Evolutionary conservation across 108 stramenopile genomes (phyloP), one percentile per base, ranked within the genome.

Genomic region (Skeletonema potamos): DNA sequence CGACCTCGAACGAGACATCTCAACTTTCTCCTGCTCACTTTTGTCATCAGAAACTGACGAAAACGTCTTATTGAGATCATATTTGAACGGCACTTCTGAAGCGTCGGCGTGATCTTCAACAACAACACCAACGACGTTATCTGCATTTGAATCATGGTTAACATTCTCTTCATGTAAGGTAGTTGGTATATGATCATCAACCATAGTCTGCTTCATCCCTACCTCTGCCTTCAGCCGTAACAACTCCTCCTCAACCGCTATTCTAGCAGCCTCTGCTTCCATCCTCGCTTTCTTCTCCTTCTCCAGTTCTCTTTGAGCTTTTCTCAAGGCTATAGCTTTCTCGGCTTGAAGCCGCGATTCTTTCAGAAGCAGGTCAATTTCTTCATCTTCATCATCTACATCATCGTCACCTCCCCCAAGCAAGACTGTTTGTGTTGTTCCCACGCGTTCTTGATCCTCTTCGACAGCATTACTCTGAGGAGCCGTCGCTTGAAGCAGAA

Each of bases 291-390:
- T 54, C 27, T 60, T 26, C 36, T 72, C 78, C 55, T 58, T 56
- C 57, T 81, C 80, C 27, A 81, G 56, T 54, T 63, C 80, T 27
- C 48, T 24, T 43, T 81, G 68, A 6, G 80, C 80, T 33, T 70
- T 70, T 61, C 59, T 69, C 57, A 81, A 29, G 11, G 80, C 80
- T 15, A 65, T 73, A 30, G 73, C 80, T 27, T 67, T 72, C 64
- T 79, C 78, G 3, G 66, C 71, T 15, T 71, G 70, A 44, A 79
- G 62, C 17, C 70, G 58, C 17, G 78, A 79, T 71, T 81, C 80
- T 58, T 74, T 81, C 51, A 81, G 27, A 0, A 81, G 57, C 9
- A 64, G 73, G 18, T 69, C 64, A 54, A 81, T 66, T 67, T 74
- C 69, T 28, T 74, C n/a, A n/a, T n/a, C 80, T 64, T 81, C 73